These are phyloP conservation scores for Xylariaceae sp. DNA, from an alignment of 2,329 filamentous ascomycete species.

Conservation along the genomic window DNA sequence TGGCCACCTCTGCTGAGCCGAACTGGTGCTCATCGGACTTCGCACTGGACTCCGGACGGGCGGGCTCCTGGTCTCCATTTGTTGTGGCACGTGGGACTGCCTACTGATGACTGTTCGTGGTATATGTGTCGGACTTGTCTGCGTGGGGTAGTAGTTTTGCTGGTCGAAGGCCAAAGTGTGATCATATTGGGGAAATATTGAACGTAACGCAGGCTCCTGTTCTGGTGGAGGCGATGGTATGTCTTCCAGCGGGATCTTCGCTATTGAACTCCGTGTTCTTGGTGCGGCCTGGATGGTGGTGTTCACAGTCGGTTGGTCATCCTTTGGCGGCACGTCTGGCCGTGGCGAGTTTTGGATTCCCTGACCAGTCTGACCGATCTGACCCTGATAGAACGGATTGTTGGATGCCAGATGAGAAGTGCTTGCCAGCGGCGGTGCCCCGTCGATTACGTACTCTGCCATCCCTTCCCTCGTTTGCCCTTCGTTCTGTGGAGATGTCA, in stretches of 20 bases:
- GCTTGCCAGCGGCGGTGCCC: slow-evolving; percentile 18
- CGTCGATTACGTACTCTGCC: slow-evolving; percentile 29
- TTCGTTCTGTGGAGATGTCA: slow-evolving; percentile 28
- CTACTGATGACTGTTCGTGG: slow-evolving; percentile 63
- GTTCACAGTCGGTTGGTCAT: slow-evolving; percentile 44
- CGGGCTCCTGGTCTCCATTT: slow-evolving; percentile 27
- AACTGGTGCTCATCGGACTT: slow-evolving; percentile 31
- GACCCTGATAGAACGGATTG: slow-evolving; percentile 26
- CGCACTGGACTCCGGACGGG: slow-evolving; percentile 28
- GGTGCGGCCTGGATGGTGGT: slow-evolving; percentile 49
- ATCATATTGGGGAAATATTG: slow-evolving; percentile 75
- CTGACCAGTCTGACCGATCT: slow-evolving; percentile 23
- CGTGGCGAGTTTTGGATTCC: slow-evolving; percentile 31
- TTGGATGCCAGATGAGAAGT: slow-evolving; percentile 20
- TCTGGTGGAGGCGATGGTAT: slow-evolving; percentile 25
- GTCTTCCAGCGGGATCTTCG: slow-evolving; percentile 47
- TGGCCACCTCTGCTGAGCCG: slow-evolving; percentile 25
- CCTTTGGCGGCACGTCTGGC: slow-evolving; percentile 33
- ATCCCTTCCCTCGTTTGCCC: slow-evolving; percentile 25
- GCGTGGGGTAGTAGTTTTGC: slow-evolving; percentile 68
- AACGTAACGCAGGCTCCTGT: slow-evolving; percentile 48
- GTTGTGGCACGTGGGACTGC: slow-evolving; percentile 52
- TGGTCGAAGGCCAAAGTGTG: slow-evolving; percentile 61
- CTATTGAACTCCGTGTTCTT: slow-evolving; percentile 53
- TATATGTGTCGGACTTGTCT: slow-evolving; percentile 60